A percentile compares a stretch with the other conserved stretches of the same genome.
Conservation (phyloP, 2,329 filamentous ascomycete genomes). For the Neophaeococcomyces mojaviensis region DNA sequence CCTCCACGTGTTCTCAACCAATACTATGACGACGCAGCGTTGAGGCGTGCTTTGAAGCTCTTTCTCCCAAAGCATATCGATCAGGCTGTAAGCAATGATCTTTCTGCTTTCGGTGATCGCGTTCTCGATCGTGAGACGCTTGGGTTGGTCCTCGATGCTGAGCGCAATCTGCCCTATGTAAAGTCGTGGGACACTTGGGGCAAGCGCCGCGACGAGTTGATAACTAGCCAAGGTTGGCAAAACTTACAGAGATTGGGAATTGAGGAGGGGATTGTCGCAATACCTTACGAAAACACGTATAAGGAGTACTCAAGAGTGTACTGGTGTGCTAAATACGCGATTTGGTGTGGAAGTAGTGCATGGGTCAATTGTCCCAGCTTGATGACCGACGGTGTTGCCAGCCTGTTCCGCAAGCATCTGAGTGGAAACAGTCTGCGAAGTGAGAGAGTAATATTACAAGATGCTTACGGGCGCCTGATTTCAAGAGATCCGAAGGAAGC, state of each 20-base stretch:
- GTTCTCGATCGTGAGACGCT: conserved; percentile 4
- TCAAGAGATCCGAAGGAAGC: conserved; percentile 24
- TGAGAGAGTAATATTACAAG: conserved; percentile 21
- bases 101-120: too few relatives aligned
- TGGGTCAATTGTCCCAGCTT: conserved; percentile 48
- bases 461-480: conserved; percentile 23
- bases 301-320: conserved; percentile 48
- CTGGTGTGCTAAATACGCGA: conserved; percentile 45
- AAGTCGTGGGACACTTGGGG: conserved; percentile 2
- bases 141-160: conserved; percentile 7
- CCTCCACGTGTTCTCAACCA: conserved; percentile 13
- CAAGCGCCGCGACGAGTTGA: conserved; percentile 8
- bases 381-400: conserved; percentile 45
- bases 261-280: not conserved
- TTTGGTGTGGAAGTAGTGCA: not conserved
- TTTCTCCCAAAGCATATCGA: conserved; percentile 11
- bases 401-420: conserved; percentile 25
- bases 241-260: conserved; percentile 29
- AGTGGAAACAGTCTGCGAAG: conserved; percentile 23
- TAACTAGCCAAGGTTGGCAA: conserved; percentile 57
- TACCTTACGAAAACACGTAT: not conserved
- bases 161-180: conserved; percentile 13
- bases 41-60: conserved; percentile 12
- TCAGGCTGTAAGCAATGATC: too few relatives aligned
- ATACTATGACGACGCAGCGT: conserved; percentile 18